A percentile compares a stretch with the other conserved stretches of the same genome.
These are phyloP conservation scores for Macrophomina phaseolina DNA, from an alignment of 2,329 filamentous ascomycete genomes.

Conservation along the genomic window DNA sequence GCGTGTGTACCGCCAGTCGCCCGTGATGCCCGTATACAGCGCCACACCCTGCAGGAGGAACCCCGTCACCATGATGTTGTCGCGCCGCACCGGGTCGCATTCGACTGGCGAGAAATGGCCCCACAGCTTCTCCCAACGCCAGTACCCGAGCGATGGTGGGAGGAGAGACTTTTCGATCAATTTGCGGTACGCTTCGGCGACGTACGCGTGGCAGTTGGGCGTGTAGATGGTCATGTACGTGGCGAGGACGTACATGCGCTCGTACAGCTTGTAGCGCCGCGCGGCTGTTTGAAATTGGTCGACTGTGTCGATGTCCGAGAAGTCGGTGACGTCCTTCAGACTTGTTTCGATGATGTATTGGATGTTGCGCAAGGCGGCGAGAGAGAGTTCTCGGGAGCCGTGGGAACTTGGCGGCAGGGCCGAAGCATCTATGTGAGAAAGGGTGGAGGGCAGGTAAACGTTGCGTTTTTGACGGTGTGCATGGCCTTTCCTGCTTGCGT, in stretches of 20 bases:
- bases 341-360: slow-evolving; percentile 31
- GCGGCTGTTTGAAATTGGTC: slow-evolving; percentile 34
- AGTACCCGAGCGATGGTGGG: slow-evolving; percentile 31
- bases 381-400: slow-evolving; percentile 29
- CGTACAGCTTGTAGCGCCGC: slow-evolving; percentile 33
- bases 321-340: slow-evolving; percentile 31
- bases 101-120: slow-evolving; percentile 30
- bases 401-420: slow-evolving; percentile 2
- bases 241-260: slow-evolving; percentile 28
- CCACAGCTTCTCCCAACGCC: slow-evolving; percentile 33
- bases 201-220: slow-evolving; percentile 32
- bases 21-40: slow-evolving; percentile 29
- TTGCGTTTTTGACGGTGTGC: slow-evolving; percentile 28
- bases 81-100: slow-evolving; percentile 30
- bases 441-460: slow-evolving; percentile 27
- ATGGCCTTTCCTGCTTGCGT: background rate
- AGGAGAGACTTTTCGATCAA: slow-evolving; percentile 32
- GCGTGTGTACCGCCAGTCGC: slow-evolving; percentile 30
- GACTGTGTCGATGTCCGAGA: slow-evolving; percentile 31
- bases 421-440: slow-evolving; percentile 20
- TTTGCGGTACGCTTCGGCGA: slow-evolving; percentile 27
- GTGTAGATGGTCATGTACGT: slow-evolving; percentile 29
- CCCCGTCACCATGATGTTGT: slow-evolving; percentile 34
- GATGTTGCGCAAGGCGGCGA: slow-evolving; percentile 29
- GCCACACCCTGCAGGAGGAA: slow-evolving; percentile 30